Evolutionary conservation across 192 early-diverging fungal genomes (phyloP).

Genomic region (Podila epigama): DNA sequence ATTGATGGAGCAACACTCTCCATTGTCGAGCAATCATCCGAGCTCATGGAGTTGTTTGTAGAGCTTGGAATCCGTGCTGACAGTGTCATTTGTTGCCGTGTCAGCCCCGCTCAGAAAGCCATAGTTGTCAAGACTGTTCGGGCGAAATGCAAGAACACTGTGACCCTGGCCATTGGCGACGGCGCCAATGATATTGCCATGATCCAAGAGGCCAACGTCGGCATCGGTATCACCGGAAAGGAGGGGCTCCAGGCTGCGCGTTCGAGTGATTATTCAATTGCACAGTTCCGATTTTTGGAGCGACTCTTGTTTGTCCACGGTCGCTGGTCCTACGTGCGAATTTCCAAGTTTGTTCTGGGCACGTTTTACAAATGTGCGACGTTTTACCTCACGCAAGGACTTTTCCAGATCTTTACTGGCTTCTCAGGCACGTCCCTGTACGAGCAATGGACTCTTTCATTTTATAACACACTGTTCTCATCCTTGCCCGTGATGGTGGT

Average conservation of each 20-base stretch:
- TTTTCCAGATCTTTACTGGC: conserved; percentile 81
- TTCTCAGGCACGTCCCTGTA: conserved; percentile 78
- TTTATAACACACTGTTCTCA: conserved; percentile 87
- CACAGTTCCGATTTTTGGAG: conserved; percentile 86
- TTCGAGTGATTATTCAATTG: conserved; percentile 90
- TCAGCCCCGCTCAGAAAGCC: conserved; percentile 91
- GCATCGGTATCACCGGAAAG: conserved; percentile 89
- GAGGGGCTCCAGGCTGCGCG: conserved; percentile 90
- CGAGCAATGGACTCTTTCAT: conserved; percentile 79
- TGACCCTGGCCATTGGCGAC: conserved; percentile 89
- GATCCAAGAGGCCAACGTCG: conserved; percentile 94
- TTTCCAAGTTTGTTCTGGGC: conserved; percentile 83
- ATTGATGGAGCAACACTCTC: conserved; percentile 53
- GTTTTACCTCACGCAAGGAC: conserved; percentile 77
- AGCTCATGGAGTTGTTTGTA: conserved; percentile 69
- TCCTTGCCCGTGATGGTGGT: conserved; percentile 80
- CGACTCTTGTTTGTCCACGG: conserved; percentile 87
- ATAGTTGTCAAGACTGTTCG: conserved; percentile 80
- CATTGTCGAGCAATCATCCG: conserved; percentile 55
- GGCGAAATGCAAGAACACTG: conserved; percentile 48
- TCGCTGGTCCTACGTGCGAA: conserved; percentile 84
- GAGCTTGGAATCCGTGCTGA: conserved; percentile 78
- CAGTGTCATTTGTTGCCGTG: conserved; percentile 90
- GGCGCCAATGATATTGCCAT: conserved; percentile 97
- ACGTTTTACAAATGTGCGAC: conserved; percentile 90